Evolutionary conservation across 2,329 filamentous ascomycete species (phyloP).

Genomic region (Aureobasidium sp.): DNA sequence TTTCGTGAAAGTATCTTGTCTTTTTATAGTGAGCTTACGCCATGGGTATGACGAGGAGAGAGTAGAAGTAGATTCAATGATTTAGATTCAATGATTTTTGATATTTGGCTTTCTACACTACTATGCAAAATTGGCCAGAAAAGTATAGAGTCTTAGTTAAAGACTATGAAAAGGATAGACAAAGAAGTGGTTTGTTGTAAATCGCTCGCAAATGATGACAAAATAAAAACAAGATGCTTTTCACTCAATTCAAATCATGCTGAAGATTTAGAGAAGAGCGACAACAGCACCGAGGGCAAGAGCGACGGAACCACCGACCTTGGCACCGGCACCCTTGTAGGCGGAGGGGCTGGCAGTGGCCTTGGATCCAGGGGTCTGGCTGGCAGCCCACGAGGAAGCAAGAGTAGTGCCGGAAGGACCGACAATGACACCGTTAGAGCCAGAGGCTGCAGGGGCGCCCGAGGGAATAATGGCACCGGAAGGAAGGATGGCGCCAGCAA

Average conservation of each 20-base stretch:
- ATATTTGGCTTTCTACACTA: no score
- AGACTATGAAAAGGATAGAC: constrained; percentile 1
- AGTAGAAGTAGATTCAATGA: no score
- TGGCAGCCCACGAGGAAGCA: constrained; percentile 18
- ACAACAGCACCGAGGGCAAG: constrained; percentile 17
- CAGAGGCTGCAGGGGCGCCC: background rate
- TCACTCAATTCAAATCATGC: background rate
- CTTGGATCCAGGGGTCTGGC: constrained; percentile 13
- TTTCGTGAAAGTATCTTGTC: no score
- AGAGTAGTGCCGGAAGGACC: constrained; percentile 16
- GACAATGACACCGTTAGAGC: constrained; percentile 3
- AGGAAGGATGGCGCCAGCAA: constrained; percentile 8
- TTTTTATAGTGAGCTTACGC: no score
- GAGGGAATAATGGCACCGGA: constrained; percentile 11
- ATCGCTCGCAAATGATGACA: constrained; percentile 14
- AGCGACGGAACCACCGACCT: constrained; percentile 18
- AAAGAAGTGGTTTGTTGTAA: background rate
- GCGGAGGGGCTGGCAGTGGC: constrained; percentile 1
- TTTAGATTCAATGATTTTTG: no score
- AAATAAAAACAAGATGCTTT: background rate
- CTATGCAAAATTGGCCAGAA: no score
- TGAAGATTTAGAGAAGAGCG: constrained; percentile 17
- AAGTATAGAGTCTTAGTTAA: no score
- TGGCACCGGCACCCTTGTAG: constrained; percentile 17
- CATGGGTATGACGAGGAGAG: no score